These are phyloP conservation scores for Vachellia collinsii DNA, from an alignment of 306 rosid species.

Conservation along the genomic window DNA sequence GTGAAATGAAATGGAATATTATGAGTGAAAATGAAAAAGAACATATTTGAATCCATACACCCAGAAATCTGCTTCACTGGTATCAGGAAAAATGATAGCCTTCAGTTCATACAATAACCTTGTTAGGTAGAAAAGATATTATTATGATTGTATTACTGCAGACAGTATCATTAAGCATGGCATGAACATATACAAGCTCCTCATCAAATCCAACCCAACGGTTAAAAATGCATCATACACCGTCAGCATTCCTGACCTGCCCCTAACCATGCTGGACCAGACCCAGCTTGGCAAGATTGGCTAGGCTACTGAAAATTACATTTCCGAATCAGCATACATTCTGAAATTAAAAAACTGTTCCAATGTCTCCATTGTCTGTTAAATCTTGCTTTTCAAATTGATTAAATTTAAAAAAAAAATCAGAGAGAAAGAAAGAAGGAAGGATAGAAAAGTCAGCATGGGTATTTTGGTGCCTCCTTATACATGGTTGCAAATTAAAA, in stretches of 20 bases:
- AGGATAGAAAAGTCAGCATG: background rate
- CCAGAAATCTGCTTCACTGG: background rate
- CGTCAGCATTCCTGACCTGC: background rate
- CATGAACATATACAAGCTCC: background rate
- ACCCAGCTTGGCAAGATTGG: background rate
- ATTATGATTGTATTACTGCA: background rate
- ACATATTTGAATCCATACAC: slow-evolving; percentile 19
- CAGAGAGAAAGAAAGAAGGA: too few relatives aligned
- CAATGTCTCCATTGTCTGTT: background rate
- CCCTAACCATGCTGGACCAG: slow-evolving; percentile 2
- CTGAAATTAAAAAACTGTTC: background rate
- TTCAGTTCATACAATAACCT: background rate
- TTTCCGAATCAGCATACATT: background rate
- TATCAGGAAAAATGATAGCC: background rate
- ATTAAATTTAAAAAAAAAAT: background rate
- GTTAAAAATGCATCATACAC: slow-evolving; percentile 4
- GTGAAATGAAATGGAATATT: slow-evolving; percentile 20
- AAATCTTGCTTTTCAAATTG: background rate
- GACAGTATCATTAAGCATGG: slow-evolving; percentile 15
- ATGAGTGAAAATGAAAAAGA: slow-evolving; percentile 12
- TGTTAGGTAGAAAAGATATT: background rate
- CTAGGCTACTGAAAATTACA: slow-evolving; percentile 1
- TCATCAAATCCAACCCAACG: background rate
- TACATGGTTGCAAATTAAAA: background rate
- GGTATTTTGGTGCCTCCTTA: background rate